Evolutionary conservation across 768 basidiomycete species (phyloP).

Genomic region (Lyophyllum semitale): DNA sequence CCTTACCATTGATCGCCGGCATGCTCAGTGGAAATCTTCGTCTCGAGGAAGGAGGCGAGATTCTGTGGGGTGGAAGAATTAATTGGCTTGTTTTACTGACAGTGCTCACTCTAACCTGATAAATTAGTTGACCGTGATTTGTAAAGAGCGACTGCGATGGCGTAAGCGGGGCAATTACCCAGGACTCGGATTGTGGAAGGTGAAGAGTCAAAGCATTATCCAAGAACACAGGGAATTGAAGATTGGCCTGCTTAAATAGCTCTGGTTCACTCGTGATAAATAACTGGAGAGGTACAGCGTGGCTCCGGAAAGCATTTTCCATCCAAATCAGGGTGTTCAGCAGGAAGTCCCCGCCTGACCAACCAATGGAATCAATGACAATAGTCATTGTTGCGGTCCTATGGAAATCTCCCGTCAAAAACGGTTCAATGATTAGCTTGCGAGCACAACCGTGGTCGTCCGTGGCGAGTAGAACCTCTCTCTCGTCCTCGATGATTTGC

Average conservation of each 20-base stretch:
- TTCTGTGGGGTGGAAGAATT: neutral
- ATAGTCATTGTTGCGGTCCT: conserved; percentile 13
- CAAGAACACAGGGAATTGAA: conserved; percentile 13
- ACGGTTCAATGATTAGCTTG: conserved; percentile 16
- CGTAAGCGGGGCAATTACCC: conserved; percentile 9
- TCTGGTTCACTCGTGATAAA: conserved; percentile 19
- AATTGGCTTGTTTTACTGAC: neutral
- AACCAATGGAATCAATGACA: conserved; percentile 18
- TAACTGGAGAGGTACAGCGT: conserved; percentile 17
- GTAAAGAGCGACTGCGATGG: conserved; percentile 12
- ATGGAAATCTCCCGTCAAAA: conserved; percentile 15
- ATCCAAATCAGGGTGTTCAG: conserved; percentile 16
- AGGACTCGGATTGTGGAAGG: conserved; percentile 15
- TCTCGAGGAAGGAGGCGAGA: conserved; percentile 14
- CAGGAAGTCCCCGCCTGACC: conserved; percentile 8
- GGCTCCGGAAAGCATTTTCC: conserved; percentile 13
- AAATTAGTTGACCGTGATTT: conserved; percentile 14
- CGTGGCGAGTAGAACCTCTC: conserved; percentile 13
- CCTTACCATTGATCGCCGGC: conserved; percentile 12
- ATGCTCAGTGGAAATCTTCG: conserved; percentile 15
- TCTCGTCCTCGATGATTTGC: conserved; percentile 18
- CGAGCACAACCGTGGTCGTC: conserved; percentile 12
- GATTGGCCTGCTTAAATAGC: conserved; percentile 15
- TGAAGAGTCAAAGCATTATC: conserved; percentile 17
- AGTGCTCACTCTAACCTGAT: conserved; percentile 2